Evolutionary conservation across 2,329 filamentous ascomycete genomes (phyloP).

Genomic region (Calonectria pauciramosa): DNA sequence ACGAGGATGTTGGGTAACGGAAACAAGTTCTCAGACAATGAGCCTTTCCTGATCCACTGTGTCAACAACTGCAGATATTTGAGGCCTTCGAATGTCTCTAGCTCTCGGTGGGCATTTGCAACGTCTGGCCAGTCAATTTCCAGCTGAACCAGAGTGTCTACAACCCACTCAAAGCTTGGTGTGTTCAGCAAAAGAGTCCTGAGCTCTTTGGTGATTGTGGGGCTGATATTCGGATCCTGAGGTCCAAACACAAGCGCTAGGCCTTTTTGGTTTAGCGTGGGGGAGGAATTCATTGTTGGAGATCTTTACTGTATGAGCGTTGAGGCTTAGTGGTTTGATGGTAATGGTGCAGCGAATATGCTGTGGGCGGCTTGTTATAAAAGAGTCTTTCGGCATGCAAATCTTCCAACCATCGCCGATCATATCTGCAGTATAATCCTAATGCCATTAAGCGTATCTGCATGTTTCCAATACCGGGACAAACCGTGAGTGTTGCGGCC

Average conservation of each 20-base stretch:
- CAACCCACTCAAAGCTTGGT: neutral
- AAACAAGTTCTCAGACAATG: neutral
- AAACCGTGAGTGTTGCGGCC: neutral
- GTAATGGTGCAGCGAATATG: neutral
- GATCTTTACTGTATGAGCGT: neutral
- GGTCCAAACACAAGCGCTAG: neutral
- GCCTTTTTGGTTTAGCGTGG: neutral
- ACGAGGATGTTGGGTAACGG: neutral
- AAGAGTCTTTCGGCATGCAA: neutral
- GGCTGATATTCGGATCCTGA: neutral
- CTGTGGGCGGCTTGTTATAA: neutral
- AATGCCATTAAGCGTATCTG: neutral
- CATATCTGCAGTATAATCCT: neutral
- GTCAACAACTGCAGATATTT: neutral
- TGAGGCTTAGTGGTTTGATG: neutral
- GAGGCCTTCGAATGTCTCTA: neutral
- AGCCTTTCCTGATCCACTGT: neutral
- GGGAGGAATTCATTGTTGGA: neutral
- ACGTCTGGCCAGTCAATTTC: neutral
- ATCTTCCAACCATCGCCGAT: neutral
- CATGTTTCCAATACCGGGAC: neutral
- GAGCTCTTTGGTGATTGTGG: neutral
- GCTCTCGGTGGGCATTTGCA: neutral
- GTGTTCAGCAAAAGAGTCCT: neutral
- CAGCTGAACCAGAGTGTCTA: neutral